phyloP scores from a whole-genome alignment of 2,329 filamentous ascomycete species.

The Aspergillus jensenii region DNA sequence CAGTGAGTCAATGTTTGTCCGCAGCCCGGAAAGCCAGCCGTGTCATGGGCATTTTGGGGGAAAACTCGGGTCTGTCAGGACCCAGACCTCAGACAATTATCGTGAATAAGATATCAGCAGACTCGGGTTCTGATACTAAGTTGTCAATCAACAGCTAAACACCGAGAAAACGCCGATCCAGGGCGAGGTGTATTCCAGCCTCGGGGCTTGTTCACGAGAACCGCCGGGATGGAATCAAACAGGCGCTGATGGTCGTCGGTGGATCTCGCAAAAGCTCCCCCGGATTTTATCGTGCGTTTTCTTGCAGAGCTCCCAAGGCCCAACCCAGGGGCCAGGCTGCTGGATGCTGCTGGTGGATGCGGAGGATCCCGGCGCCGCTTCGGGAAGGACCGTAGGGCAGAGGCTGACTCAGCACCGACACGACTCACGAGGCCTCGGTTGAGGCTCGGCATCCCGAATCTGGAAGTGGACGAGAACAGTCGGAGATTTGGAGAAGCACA shows the following conservation, averaged over 20 bases:
- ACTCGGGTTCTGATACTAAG: too few relatives aligned
- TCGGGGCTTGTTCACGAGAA: not conserved
- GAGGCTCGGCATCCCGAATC: not conserved
- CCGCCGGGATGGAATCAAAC: slow-evolving; percentile 2
- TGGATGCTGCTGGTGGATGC: slow-evolving; percentile 4
- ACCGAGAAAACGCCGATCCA: not conserved
- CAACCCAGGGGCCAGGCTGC: not conserved
- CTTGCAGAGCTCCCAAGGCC: not conserved
- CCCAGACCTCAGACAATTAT: not conserved
- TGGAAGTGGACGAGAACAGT: not conserved
- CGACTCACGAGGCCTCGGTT: not conserved
- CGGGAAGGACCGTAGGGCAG: slow-evolving; percentile 11
- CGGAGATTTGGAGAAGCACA: not conserved
- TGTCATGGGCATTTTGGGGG: too few relatives aligned
- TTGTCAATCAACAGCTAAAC: not conserved
- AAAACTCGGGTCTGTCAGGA: not conserved
- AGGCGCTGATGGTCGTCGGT: not conserved
- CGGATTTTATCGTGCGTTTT: slow-evolving; percentile 6
- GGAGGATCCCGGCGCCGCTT: slow-evolving; percentile 14
- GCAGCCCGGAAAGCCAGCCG: too few relatives aligned
- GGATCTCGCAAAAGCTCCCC: slow-evolving; percentile 5
- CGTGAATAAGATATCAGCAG: not conserved
- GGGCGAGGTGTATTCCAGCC: not conserved
- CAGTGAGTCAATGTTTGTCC: not conserved
- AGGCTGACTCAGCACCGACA: slow-evolving; percentile 1